Percentiles rank a stretch among this genome's conserved stretches.
Evolutionary conservation across 805 yeast species (phyloP).

Genomic region (Clavispora phyllophila): DNA sequence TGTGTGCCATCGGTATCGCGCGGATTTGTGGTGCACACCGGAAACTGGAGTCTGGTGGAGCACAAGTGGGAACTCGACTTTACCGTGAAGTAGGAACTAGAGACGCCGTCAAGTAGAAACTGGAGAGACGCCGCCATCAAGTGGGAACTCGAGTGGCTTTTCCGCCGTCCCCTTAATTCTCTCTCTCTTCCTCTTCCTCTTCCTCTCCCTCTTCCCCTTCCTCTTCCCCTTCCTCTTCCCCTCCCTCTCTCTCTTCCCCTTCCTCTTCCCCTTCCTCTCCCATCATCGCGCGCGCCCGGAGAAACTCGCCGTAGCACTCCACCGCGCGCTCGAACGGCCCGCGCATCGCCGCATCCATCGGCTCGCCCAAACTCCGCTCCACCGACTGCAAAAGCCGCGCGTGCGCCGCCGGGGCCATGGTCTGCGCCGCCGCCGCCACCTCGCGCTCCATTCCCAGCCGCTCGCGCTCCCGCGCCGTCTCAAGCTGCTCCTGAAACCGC

Average conservation of each 20-base stretch:
- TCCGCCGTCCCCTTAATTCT: too few relatives aligned
- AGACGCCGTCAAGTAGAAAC: too few relatives aligned
- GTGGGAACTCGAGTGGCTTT: too few relatives aligned
- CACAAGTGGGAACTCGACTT: too few relatives aligned
- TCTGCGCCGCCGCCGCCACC: conserved; percentile 1
- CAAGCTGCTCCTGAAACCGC: not conserved
- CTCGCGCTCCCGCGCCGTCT: not conserved
- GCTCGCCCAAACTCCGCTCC: not conserved
- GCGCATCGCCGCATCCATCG: not conserved
- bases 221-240: too few relatives aligned
- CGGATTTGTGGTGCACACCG: too few relatives aligned
- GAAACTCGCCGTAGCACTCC: conserved; percentile 3
- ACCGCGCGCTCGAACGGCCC: not conserved
- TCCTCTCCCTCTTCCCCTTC: too few relatives aligned
- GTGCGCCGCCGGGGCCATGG: not conserved
- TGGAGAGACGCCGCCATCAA: too few relatives aligned
- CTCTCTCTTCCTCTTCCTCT: too few relatives aligned
- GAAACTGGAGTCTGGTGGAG: too few relatives aligned
- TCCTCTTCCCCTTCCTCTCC: not conserved
- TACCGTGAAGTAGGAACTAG: too few relatives aligned
- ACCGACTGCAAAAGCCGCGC: not conserved
- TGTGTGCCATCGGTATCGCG: too few relatives aligned
- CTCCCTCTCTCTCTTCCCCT: conserved; percentile 1
- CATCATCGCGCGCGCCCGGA: not conserved
- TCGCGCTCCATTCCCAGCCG: conserved; percentile 1